These are phyloP conservation scores for Diaporthe vaccinii DNA, from an alignment of 2,329 filamentous ascomycete genomes.

Conservation along the genomic window DNA sequence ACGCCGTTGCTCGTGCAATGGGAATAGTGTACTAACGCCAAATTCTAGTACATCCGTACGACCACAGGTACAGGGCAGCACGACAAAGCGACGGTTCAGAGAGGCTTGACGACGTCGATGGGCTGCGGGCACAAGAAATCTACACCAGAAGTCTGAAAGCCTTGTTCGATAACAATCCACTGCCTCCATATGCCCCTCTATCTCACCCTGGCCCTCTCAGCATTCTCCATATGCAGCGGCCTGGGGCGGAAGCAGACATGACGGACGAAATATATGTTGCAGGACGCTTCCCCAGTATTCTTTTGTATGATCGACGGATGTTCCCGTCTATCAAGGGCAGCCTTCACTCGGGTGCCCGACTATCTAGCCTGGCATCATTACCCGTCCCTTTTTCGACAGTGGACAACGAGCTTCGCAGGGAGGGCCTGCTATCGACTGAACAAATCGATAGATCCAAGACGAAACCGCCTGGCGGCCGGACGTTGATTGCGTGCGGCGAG, in stretches of 20 bases:
- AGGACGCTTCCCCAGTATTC: slow-evolving; percentile 88
- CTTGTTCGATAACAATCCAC: slow-evolving; percentile 66
- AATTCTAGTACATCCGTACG: slow-evolving; percentile 78
- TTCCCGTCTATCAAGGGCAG: slow-evolving; percentile 84
- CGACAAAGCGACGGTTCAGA: slow-evolving; percentile 52
- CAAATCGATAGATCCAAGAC: slow-evolving; percentile 67
- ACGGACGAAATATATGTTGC: slow-evolving; percentile 89
- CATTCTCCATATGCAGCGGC: slow-evolving; percentile 80
- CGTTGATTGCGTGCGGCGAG: slow-evolving; percentile 85
- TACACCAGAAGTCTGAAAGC: slow-evolving; percentile 48
- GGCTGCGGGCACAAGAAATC: slow-evolving; percentile 47
- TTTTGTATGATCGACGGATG: slow-evolving; percentile 89
- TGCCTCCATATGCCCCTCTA: slow-evolving; percentile 76
- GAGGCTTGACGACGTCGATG: slow-evolving; percentile 52
- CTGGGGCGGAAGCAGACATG: slow-evolving; percentile 64
- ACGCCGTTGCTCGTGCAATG: too few relatives aligned
- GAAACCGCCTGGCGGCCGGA: slow-evolving; percentile 65
- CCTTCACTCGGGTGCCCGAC: slow-evolving; percentile 84
- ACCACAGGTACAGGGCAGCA: slow-evolving; percentile 69
- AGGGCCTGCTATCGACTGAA: slow-evolving; percentile 67
- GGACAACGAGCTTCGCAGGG: slow-evolving; percentile 70
- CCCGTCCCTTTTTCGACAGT: slow-evolving; percentile 76
- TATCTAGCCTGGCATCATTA: slow-evolving; percentile 80
- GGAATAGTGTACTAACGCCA: not conserved
- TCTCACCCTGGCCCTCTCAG: slow-evolving; percentile 86